Base-by-base conservation (phyloP, 1,284 basidiomycete species). In the Sphagnurus paluster region DNA sequence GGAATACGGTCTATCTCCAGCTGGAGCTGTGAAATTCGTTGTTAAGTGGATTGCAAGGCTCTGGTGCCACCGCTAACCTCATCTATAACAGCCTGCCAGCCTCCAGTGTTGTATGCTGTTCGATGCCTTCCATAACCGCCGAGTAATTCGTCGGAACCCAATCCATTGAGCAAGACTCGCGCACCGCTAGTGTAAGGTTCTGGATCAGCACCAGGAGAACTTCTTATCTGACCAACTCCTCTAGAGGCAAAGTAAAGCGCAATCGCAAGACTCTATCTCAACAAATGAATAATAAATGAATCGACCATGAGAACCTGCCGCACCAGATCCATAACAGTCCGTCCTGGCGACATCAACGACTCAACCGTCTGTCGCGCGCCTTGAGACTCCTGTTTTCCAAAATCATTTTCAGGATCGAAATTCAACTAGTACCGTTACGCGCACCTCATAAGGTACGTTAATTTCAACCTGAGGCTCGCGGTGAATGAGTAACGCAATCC, bases 131-230 rank as follows among this genome's bases (percentile, higher is more conserved):
- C 80, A 66, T 99, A 99, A 0, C 97, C 97, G 1, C 93, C 97
- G 1, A 99, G 75, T 21, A 98, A 76, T 64, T 99, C 96, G 63
- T 99, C 96, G 0, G 97, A 93, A 0, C 97, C 97, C 2, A 99
- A 72, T 0, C 97, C 97, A 49, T 87, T 96, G 17, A 99, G 68
- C 13, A 98, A 74, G 0, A 98, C 93, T 33, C 83, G 80, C 0
- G 96, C 92, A 2, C 74, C 65, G 47, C 89, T 92, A 0, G 68
- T 75, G 64, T 97, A 96, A 5, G 73, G 67, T 36, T 59, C 49
- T 2, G 72, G 62, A 8, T 69, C 63, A 2, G 66, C 67, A 7
- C 64, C 66, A 5, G 63, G 57, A 4, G 57, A 49, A 2, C 54
- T 53, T 20, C 75, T 69, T 0, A 90, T 56, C 35, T 73, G 66